phyloP scores from a whole-genome alignment of 2,329 filamentous ascomycete genomes.

The Botrytis deweyae region DNA sequence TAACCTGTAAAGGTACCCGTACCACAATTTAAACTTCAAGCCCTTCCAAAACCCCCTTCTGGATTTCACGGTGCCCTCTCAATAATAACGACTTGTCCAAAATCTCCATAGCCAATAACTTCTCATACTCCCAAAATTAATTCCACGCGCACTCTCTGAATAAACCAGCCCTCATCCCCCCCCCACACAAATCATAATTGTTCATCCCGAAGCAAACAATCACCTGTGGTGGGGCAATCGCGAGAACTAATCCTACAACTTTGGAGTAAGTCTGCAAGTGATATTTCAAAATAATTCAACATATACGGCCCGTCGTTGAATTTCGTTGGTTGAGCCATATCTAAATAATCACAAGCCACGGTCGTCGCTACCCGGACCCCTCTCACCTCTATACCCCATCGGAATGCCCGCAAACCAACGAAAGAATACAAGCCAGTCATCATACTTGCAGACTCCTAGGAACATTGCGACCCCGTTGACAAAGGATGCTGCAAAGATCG shows the following conservation, averaged over 20 bases:
- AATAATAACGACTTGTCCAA: constrained; percentile 9
- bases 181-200: constrained; percentile 21
- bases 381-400: constrained; percentile 27
- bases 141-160: constrained; percentile 14
- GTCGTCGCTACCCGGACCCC: constrained; percentile 12
- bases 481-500: constrained; percentile 69
- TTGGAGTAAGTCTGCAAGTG: constrained; percentile 19
- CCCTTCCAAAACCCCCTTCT: neutral
- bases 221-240: constrained; percentile 39
- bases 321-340: constrained; percentile 12
- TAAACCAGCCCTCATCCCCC: neutral
- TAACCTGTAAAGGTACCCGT: constrained; percentile 10
- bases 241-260: constrained; percentile 21
- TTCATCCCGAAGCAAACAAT: constrained; percentile 27
- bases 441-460: constrained; percentile 53
- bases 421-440: constrained; percentile 49
- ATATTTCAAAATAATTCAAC: neutral
- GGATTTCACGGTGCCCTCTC: constrained; percentile 18
- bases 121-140: neutral
- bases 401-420: constrained; percentile 55
- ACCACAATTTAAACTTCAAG: constrained; percentile 5
- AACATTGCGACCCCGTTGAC: constrained; percentile 61
- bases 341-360: constrained; percentile 12
- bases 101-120: constrained; percentile 14
- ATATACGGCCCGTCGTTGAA: constrained; percentile 1